These are phyloP conservation scores for Leccinum variicolor DNA, from an alignment of 768 basidiomycete species.

Conservation along the genomic window DNA sequence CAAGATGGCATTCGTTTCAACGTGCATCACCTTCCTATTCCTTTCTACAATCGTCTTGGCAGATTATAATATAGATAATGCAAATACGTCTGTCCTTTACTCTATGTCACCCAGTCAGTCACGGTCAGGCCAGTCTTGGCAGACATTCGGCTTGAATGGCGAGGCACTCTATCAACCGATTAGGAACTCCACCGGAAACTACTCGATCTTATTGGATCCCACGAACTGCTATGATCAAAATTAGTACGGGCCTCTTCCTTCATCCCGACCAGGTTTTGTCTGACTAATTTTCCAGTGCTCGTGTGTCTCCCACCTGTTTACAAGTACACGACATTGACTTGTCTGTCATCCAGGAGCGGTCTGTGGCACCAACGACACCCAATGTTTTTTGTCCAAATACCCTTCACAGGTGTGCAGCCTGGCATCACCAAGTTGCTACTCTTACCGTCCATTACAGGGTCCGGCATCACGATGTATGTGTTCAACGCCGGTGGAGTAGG, in stretches of 20 bases:
- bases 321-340: background rate
- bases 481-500: too few species aligned
- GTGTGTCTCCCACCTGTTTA: constrained; percentile 1
- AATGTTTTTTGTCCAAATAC: constrained; percentile 16
- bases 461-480: too few species aligned
- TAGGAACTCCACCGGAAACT: constrained; percentile 19
- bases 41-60: too few species aligned
- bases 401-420: constrained; percentile 16
- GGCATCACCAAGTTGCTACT: too few species aligned
- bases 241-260: constrained; percentile 16
- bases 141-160: background rate
- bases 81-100: too few species aligned
- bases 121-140: too few species aligned
- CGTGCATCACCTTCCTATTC: too few species aligned
- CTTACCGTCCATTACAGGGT: too few species aligned
- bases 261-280: background rate
- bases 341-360: constrained; percentile 11
- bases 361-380: constrained; percentile 9
- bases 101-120: too few species aligned
- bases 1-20: too few species aligned
- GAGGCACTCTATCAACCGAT: background rate
- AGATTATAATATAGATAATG: too few species aligned
- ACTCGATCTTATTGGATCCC: constrained; percentile 10
- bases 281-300: constrained; percentile 11
- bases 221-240: constrained; percentile 22